A percentile compares a stretch with the other conserved stretches of the same genome.
Conservation (phyloP, 257 asterid species). For the Cordia subcordata region DNA sequence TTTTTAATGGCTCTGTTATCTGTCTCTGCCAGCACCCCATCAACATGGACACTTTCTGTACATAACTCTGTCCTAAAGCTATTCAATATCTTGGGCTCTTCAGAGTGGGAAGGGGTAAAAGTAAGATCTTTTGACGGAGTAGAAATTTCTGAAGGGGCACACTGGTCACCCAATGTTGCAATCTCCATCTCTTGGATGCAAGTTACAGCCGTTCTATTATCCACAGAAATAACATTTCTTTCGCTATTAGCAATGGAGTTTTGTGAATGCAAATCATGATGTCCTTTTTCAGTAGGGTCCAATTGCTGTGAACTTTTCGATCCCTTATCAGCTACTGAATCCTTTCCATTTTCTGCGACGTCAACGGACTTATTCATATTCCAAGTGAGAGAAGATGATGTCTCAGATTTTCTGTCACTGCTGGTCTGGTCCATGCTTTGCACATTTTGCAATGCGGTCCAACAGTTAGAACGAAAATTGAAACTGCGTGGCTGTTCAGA, state of each 20-base stretch:
- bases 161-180: background rate
- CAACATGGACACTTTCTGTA: background rate
- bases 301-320: background rate
- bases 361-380: background rate
- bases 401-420: background rate
- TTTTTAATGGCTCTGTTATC: background rate
- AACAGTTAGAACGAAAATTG: background rate
- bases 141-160: background rate
- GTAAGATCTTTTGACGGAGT: background rate
- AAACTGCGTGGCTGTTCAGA: background rate
- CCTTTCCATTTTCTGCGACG: background rate
- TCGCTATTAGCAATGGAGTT: background rate
- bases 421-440: background rate
- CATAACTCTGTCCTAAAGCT: background rate
- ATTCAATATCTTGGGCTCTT: background rate
- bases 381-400: background rate
- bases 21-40: background rate
- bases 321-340: background rate
- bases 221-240: background rate
- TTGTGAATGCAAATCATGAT: background rate
- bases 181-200: background rate
- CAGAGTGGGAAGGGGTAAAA: background rate
- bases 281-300: background rate
- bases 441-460: background rate
- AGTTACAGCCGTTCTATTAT: background rate